These are phyloP conservation scores for Rosa hybrid DNA, from an alignment of 331 rosid genomes.

Conservation along the genomic window DNA sequence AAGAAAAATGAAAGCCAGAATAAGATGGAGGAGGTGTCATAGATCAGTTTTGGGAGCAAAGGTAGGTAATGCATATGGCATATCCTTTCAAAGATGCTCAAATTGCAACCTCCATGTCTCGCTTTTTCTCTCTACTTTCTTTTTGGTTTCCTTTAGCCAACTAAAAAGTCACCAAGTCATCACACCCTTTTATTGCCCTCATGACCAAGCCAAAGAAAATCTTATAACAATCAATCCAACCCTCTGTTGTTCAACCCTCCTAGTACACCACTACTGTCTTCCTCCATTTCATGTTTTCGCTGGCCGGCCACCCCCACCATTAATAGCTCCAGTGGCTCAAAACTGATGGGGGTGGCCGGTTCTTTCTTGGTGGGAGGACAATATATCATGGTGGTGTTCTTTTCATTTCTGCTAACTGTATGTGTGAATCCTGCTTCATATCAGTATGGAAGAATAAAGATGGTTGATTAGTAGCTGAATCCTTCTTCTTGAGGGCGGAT, in stretches of 20 bases:
- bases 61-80: constrained; percentile 41
- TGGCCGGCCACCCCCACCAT: constrained; percentile 35
- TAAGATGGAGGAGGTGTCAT: constrained; percentile 32
- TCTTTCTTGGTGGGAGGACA: constrained; percentile 12
- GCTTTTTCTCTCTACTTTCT: constrained; percentile 23
- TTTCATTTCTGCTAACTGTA: neutral
- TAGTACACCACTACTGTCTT: constrained; percentile 25
- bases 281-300: constrained; percentile 32
- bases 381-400: neutral
- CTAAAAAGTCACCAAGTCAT: constrained; percentile 65
- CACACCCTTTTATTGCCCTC: constrained; percentile 52
- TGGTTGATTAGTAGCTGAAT: constrained; percentile 35
- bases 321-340: constrained; percentile 24
- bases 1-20: constrained; percentile 18
- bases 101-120: constrained; percentile 48
- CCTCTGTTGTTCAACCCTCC: constrained; percentile 53
- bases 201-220: constrained; percentile 45
- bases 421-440: constrained; percentile 19
- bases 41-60: constrained; percentile 40
- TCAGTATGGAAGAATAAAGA: constrained; percentile 26
- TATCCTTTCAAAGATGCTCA: constrained; percentile 88
- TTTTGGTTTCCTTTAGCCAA: constrained; percentile 31
- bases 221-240: constrained; percentile 56
- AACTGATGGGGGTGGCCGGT: constrained; percentile 30
- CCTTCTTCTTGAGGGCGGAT: constrained; percentile 44